These are phyloP conservation scores for Periconia sp. DNA, from an alignment of 2,329 filamentous ascomycete genomes.

Conservation along the genomic window DNA sequence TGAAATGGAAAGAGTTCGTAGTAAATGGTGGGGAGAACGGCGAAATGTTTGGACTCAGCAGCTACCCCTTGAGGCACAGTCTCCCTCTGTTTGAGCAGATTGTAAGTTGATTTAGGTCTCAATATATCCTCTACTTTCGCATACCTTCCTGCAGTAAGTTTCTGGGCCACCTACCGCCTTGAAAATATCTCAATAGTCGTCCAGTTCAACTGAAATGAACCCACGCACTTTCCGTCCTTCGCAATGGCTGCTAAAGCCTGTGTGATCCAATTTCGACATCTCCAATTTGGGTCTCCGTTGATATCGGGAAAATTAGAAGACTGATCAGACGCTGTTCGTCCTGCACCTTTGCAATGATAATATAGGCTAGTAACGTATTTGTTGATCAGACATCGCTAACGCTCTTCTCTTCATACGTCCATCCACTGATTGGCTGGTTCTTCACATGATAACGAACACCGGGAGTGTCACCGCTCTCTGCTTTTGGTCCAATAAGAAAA, in stretches of 20 bases:
- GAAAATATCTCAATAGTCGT: conserved; percentile 40
- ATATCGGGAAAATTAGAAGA: conserved; percentile 43
- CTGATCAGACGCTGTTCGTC: conserved; percentile 40
- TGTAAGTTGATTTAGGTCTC: conserved; percentile 35
- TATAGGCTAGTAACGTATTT: conserved; percentile 43
- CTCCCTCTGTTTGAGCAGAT: conserved; percentile 30
- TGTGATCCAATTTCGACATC: conserved; percentile 50
- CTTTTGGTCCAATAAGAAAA: conserved; percentile 34
- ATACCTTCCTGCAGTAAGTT: conserved; percentile 33
- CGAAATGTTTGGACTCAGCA: too few species aligned
- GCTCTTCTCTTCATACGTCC: conserved; percentile 34
- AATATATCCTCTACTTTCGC: conserved; percentile 8
- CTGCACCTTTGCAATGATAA: conserved; percentile 49
- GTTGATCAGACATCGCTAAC: conserved; percentile 18
- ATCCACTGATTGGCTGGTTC: conserved; percentile 25
- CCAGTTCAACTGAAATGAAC: conserved; percentile 49
- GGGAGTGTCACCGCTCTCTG: conserved; percentile 20
- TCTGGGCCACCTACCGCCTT: conserved; percentile 45
- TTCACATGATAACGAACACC: conserved; percentile 45
- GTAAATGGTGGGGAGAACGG: conserved; percentile 46
- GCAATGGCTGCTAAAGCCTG: conserved; percentile 42
- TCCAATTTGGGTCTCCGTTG: conserved; percentile 45
- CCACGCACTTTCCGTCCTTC: conserved; percentile 46
- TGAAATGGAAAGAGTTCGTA: conserved; percentile 49
- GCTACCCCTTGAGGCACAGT: conserved; percentile 15